Conservation (phyloP, 2,329 filamentous ascomycete genomes). For the Trichophyton rubrum region DNA sequence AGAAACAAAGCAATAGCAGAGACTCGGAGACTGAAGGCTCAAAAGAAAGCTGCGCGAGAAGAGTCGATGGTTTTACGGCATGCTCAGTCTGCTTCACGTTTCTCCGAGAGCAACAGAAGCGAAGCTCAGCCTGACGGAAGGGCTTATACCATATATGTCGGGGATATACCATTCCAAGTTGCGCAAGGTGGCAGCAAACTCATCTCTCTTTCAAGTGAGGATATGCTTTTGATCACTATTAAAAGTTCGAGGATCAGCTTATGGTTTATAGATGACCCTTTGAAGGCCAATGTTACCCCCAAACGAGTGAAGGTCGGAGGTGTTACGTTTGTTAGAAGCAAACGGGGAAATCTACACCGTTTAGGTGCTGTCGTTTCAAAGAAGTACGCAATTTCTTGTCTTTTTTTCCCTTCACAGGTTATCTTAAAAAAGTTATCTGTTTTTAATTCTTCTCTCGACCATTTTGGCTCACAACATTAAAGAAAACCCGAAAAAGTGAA, state of each 20-base stretch:
- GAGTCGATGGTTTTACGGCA: conserved; percentile 30
- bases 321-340: conserved; percentile 73
- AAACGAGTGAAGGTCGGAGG: conserved; percentile 61
- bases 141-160: conserved; percentile 53
- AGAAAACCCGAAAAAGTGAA: conserved; percentile 40
- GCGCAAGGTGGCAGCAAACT: conserved; percentile 72
- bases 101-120: conserved; percentile 10
- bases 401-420: not conserved
- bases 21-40: conserved; percentile 37
- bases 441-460: not conserved
- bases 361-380: conserved; percentile 62
- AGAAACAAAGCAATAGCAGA: conserved; percentile 61
- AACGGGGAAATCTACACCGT: conserved; percentile 74
- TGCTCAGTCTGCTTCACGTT: conserved; percentile 23
- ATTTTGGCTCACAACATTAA: conserved; percentile 13
- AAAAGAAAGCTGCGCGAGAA: conserved; percentile 48
- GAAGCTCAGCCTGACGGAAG: conserved; percentile 21
- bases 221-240: conserved; percentile 5
- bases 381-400: conserved; percentile 48
- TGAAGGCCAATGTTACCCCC: conserved; percentile 55
- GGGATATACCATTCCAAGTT: conserved; percentile 63
- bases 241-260: conserved; percentile 32
- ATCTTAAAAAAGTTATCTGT: no score
- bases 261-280: conserved; percentile 40
- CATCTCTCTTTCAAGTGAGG: conserved; percentile 57